These are phyloP conservation scores for Calvatia gigantea DNA, from an alignment of 768 basidiomycete species.

Conservation along the genomic window DNA sequence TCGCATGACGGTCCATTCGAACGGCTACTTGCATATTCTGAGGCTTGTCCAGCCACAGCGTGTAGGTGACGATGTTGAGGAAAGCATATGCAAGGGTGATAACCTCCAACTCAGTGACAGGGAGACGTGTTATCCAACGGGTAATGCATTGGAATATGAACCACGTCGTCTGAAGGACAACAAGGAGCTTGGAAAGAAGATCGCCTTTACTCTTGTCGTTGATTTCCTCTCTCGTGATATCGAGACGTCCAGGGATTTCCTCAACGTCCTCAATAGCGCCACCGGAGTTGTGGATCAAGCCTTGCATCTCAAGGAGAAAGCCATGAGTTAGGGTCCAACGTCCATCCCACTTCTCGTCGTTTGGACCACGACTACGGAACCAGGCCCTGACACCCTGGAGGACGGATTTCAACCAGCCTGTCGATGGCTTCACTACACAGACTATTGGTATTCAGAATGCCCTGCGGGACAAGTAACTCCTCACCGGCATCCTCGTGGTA, in stretches of 20 bases:
- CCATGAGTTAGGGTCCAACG: constrained; percentile 12
- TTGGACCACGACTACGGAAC: neutral
- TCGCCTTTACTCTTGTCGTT: constrained; percentile 24
- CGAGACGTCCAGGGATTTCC: neutral
- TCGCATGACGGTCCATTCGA: neutral
- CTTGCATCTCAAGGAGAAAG: constrained; percentile 7
- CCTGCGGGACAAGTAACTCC: neutral
- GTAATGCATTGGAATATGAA: constrained; percentile 14
- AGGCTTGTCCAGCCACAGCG: constrained; percentile 10
- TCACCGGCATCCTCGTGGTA: neutral
- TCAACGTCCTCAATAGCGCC: neutral
- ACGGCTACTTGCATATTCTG: neutral
- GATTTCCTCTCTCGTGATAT: constrained; percentile 16
- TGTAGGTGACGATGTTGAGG: constrained; percentile 1
- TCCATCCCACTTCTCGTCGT: neutral
- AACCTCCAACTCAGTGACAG: constrained; percentile 1
- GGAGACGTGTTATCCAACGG: neutral
- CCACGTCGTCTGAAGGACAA: constrained; percentile 20
- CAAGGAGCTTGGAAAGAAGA: constrained; percentile 19
- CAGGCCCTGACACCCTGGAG: too few relatives aligned
- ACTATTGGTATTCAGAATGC: neutral
- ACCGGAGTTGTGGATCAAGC: neutral
- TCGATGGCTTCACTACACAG: neutral
- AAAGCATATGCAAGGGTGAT: constrained; percentile 5
- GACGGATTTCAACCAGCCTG: too few relatives aligned